phyloP scores from a whole-genome alignment of 2,329 filamentous ascomycete genomes.

The Drechmeria coniospora region DNA sequence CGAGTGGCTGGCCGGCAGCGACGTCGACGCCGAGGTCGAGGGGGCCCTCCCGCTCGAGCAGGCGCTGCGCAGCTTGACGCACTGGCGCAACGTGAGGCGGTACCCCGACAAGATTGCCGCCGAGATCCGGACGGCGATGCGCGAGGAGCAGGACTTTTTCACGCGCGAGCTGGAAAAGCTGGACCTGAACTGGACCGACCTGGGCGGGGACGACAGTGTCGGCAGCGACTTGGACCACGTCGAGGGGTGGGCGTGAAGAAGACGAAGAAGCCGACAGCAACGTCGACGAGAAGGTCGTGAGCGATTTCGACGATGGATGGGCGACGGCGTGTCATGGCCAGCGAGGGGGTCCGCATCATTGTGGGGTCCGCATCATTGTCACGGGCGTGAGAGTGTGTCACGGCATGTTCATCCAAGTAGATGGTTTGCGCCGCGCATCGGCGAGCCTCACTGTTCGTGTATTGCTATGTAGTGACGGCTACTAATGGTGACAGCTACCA shows the following conservation, averaged over 20 bases:
- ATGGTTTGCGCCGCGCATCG: too few species aligned
- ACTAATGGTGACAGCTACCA: too few species aligned
- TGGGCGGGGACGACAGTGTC: slow-evolving; percentile 18
- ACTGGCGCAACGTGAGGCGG: slow-evolving; percentile 80
- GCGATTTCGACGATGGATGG: background rate
- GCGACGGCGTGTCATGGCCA: too few species aligned
- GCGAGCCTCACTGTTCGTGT: too few species aligned
- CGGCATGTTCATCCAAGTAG: too few species aligned
- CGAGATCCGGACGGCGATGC: slow-evolving; percentile 40
- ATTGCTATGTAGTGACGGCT: too few species aligned
- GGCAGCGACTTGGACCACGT: slow-evolving; percentile 18
- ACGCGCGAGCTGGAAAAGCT: slow-evolving; percentile 61
- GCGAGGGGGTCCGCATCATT: too few species aligned
- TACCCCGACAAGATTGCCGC: slow-evolving; percentile 66
- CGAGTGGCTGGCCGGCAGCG: slow-evolving; percentile 83
- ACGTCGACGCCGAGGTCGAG: slow-evolving; percentile 88
- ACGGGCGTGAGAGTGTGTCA: too few species aligned
- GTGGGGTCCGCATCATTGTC: too few species aligned
- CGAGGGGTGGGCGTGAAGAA: slow-evolving; percentile 12
- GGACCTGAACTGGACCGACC: slow-evolving; percentile 35
- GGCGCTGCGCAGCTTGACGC: slow-evolving; percentile 72
- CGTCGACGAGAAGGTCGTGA: background rate
- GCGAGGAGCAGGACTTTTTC: slow-evolving; percentile 69
- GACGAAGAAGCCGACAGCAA: background rate
- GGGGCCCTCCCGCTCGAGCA: slow-evolving; percentile 86